A percentile compares a stretch with the other conserved stretches of the same genome.
Conservation (phyloP, 108 stramenopile species). For the Skeletonema potamos region DNA sequence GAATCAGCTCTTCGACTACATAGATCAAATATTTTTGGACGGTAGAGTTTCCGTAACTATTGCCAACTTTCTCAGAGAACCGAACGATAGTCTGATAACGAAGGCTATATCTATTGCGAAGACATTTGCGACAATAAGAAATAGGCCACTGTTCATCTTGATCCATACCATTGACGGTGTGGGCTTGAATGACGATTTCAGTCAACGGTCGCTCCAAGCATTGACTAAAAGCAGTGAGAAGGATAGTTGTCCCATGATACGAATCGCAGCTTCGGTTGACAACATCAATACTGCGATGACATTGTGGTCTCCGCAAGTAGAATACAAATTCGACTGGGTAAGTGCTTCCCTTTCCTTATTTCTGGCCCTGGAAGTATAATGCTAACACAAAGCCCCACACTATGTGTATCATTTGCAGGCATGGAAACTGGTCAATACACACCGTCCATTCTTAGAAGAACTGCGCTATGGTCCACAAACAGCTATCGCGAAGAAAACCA, state of each 20-base stretch:
- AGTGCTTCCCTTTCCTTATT: conserved; percentile 33
- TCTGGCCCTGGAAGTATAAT: background rate
- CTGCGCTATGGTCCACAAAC: conserved; percentile 25
- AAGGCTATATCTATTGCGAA: conserved; percentile 53
- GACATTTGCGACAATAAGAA: conserved; percentile 33
- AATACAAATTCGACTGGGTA: conserved; percentile 39
- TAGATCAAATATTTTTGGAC: conserved; percentile 49
- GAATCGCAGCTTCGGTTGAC: conserved; percentile 75
- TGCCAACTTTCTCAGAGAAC: background rate
- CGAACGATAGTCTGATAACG: conserved; percentile 25
- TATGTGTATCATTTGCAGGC: too few species aligned
- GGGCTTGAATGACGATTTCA: conserved; percentile 45
- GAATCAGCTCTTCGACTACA: conserved; percentile 44
- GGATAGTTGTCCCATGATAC: conserved; percentile 48
- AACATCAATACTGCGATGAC: conserved; percentile 62
- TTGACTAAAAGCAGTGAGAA: conserved; percentile 53
- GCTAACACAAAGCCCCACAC: too few species aligned
- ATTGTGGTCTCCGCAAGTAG: conserved; percentile 48
- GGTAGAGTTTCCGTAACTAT: conserved; percentile 36
- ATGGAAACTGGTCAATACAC: conserved; percentile 61
- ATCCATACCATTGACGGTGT: conserved; percentile 77
- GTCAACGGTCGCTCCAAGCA: conserved; percentile 65
- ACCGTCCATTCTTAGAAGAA: conserved; percentile 72
- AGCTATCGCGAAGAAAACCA: conserved; percentile 12
- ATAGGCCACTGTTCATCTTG: conserved; percentile 60